phyloP scores from a whole-genome alignment of 352 stramenopile species.

The Phytophthora ramorum region DNA sequence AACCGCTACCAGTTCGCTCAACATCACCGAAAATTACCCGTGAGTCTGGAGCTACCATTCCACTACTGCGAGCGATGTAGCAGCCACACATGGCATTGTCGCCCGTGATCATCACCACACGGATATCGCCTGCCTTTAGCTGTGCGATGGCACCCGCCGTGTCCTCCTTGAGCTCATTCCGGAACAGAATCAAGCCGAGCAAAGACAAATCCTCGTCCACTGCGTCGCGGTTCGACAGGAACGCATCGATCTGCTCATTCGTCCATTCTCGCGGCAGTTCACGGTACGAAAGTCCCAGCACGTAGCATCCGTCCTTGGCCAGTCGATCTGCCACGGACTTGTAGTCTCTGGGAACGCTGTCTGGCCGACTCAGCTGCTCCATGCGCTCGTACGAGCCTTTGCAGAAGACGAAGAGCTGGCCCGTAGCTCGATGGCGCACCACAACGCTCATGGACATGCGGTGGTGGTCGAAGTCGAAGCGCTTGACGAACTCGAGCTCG shows the following conservation, averaged over 20 bases:
- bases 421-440: conserved; percentile 46
- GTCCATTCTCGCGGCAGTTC: conserved; percentile 44
- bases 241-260: conserved; percentile 42
- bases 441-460: conserved; percentile 88
- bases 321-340: conserved; percentile 31
- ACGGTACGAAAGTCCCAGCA: conserved; percentile 63
- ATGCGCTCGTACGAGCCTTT: conserved; percentile 86
- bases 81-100: conserved; percentile 69
- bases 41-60: conserved; percentile 41
- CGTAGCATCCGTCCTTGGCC: conserved; percentile 80
- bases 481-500: conserved; percentile 70
- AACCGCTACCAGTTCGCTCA: conserved; percentile 12
- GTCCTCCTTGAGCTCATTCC: conserved; percentile 84
- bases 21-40: conserved; percentile 50
- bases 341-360: conserved; percentile 72
- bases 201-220: conserved; percentile 78
- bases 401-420: conserved; percentile 63
- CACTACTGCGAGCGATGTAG: conserved; percentile 54
- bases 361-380: conserved; percentile 47
- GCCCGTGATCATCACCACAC: conserved; percentile 83
- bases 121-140: conserved; percentile 68
- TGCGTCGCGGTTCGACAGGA: conserved; percentile 64
- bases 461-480: conserved; percentile 88
- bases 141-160: conserved; percentile 64
- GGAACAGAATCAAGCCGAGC: conserved; percentile 81